Conservation (phyloP, 2,329 filamentous ascomycete species). For the Beauveria sp. region DNA sequence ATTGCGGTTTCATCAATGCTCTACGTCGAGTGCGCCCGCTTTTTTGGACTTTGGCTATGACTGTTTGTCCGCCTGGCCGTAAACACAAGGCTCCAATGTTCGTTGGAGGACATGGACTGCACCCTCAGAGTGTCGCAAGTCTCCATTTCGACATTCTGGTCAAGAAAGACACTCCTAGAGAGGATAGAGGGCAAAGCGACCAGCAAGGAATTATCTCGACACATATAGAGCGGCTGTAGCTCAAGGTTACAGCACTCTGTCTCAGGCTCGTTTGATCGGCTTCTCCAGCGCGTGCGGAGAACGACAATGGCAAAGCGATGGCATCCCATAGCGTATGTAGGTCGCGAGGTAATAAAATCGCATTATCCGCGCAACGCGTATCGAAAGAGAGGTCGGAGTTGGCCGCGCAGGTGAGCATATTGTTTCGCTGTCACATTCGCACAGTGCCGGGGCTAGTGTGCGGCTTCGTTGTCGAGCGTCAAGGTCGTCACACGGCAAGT, state of each 20-base stretch:
- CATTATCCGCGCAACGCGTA: conserved; percentile 7
- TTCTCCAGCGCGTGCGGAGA: neutral
- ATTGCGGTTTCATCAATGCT: neutral
- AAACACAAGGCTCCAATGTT: neutral
- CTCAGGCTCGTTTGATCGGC: conserved; percentile 5
- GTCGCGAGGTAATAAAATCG: conserved; percentile 9
- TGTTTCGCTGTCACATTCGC: conserved; percentile 11
- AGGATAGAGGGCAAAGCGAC: too few species aligned
- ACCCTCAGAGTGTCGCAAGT: neutral
- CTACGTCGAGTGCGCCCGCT: neutral
- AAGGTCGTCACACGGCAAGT: conserved; percentile 7
- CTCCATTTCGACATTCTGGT: too few species aligned
- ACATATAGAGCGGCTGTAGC: too few species aligned
- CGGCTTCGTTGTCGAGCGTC: neutral
- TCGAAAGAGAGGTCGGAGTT: conserved; percentile 9
- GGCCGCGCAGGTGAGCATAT: conserved; percentile 6
- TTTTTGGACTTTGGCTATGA: neutral
- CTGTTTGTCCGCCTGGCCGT: neutral
- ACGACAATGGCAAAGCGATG: conserved; percentile 7
- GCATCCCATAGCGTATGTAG: conserved; percentile 8
- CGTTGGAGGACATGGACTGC: neutral
- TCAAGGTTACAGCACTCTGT: neutral
- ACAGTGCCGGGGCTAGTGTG: conserved; percentile 9
- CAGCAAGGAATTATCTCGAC: too few species aligned
- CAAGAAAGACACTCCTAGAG: too few species aligned